Conservation (phyloP, 1,284 basidiomycete species). For the Microbotryum silenes-acaulis region DNA sequence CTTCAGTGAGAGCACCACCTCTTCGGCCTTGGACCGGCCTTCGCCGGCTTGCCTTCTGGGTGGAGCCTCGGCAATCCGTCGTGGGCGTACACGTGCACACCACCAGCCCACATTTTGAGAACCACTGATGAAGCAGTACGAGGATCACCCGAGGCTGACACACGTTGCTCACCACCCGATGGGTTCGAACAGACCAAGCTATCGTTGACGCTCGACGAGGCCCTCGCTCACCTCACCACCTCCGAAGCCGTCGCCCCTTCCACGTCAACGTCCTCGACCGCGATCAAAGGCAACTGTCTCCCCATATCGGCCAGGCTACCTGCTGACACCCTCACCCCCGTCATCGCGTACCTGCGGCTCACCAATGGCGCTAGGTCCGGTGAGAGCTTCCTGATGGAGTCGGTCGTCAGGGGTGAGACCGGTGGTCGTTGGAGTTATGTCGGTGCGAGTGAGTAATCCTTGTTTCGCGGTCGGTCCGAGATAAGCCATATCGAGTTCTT, state of each 20-base stretch:
- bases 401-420: constrained; percentile 82
- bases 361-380: constrained; percentile 72
- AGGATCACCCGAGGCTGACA: too few species aligned
- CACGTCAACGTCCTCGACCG: constrained; percentile 1
- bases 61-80: too few species aligned
- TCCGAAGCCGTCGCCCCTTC: background rate
- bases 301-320: constrained; percentile 89
- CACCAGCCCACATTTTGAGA: too few species aligned
- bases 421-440: constrained; percentile 92
- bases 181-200: constrained; percentile 14
- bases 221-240: constrained; percentile 18
- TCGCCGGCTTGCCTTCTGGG: too few species aligned
- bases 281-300: constrained; percentile 65
- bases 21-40: too few species aligned
- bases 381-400: constrained; percentile 84
- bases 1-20: too few species aligned
- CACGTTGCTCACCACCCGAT: too few species aligned
- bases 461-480: background rate
- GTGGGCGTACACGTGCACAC: too few species aligned
- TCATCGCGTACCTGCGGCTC: constrained; percentile 89
- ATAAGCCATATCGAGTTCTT: constrained; percentile 1
- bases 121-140: too few species aligned
- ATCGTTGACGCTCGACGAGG: constrained; percentile 26
- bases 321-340: constrained; percentile 93
- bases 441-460: constrained; percentile 63